These are phyloP conservation scores for Mortierella sp. DNA, from an alignment of 371 early-diverging fungal genomes.

Conservation along the genomic window DNA sequence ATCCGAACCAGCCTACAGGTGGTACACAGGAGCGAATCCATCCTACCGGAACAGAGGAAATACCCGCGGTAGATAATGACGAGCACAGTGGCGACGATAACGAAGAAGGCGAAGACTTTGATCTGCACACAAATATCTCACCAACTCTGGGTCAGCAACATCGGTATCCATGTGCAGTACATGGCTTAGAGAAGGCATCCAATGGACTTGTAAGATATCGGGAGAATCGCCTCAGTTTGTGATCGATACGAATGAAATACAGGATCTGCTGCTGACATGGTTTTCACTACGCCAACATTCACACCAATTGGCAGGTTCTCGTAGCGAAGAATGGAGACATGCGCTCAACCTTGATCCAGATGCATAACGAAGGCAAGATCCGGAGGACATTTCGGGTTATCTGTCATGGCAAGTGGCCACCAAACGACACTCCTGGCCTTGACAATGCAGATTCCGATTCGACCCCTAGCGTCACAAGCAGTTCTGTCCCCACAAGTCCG, in stretches of 20 bases:
- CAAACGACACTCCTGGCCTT: neutral
- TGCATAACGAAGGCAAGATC: constrained; percentile 53
- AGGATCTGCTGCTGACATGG: no score
- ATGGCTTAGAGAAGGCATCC: constrained; percentile 63
- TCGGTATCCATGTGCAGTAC: constrained; percentile 34
- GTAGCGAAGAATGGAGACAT: constrained; percentile 58
- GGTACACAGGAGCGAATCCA: neutral
- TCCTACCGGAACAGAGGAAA: neutral
- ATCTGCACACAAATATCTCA: constrained; percentile 43
- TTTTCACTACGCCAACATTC: no score
- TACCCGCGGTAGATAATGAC: neutral
- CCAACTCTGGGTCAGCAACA: constrained; percentile 33
- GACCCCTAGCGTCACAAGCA: neutral
- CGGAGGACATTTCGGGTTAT: constrained; percentile 55
- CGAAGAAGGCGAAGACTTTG: constrained; percentile 35
- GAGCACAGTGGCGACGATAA: constrained; percentile 27
- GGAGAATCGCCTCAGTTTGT: no score
- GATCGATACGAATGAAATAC: no score
- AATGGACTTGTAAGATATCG: constrained; percentile 61
- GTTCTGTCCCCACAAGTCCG: constrained; percentile 8
- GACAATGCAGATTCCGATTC: neutral
- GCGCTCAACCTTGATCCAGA: constrained; percentile 37
- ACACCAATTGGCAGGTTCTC: constrained; percentile 53
- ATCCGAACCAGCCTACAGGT: constrained; percentile 1
- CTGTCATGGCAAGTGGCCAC: constrained; percentile 56